Evolutionary conservation across 306 rosid species (phyloP).

Genomic region (Cicer cuneatum): DNA sequence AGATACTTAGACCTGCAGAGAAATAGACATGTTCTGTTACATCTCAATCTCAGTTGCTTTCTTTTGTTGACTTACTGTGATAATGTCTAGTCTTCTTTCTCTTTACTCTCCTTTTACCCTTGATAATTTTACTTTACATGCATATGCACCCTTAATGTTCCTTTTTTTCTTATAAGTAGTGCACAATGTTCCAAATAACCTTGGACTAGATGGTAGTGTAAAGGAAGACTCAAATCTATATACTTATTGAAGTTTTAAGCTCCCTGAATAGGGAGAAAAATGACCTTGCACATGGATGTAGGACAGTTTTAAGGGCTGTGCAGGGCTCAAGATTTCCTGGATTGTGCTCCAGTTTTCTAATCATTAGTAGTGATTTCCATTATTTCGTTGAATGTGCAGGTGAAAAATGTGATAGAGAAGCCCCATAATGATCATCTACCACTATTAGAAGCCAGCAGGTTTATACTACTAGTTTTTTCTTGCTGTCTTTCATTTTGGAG

Average conservation of each 20-base stretch:
- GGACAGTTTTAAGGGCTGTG: neutral
- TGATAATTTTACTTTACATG: neutral
- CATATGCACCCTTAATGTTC: neutral
- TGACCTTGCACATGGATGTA: neutral
- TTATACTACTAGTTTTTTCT: slow-evolving; percentile 40
- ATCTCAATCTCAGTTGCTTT: slow-evolving; percentile 17
- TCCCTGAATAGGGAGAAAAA: neutral
- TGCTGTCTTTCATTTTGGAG: slow-evolving; percentile 21
- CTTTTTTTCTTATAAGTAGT: neutral
- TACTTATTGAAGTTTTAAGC: slow-evolving; percentile 14
- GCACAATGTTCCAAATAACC: slow-evolving; percentile 6
- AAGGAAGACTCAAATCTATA: neutral
- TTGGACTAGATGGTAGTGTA: slow-evolving; percentile 10
- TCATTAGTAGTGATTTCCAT: slow-evolving; percentile 27
- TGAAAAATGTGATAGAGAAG: slow-evolving; percentile 95
- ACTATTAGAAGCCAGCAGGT: slow-evolving; percentile 98
- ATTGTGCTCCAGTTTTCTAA: slow-evolving; percentile 12
- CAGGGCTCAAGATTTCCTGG: neutral
- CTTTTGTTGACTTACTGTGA: neutral
- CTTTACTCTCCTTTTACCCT: neutral
- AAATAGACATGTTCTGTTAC: neutral
- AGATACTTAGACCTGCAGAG: neutral
- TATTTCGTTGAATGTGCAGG: slow-evolving; percentile 67
- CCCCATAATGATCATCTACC: slow-evolving; percentile 95
- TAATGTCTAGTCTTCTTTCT: neutral